Evolutionary conservation across 2,329 filamentous ascomycete genomes (phyloP).

Genomic region (Xylaria sp.): DNA sequence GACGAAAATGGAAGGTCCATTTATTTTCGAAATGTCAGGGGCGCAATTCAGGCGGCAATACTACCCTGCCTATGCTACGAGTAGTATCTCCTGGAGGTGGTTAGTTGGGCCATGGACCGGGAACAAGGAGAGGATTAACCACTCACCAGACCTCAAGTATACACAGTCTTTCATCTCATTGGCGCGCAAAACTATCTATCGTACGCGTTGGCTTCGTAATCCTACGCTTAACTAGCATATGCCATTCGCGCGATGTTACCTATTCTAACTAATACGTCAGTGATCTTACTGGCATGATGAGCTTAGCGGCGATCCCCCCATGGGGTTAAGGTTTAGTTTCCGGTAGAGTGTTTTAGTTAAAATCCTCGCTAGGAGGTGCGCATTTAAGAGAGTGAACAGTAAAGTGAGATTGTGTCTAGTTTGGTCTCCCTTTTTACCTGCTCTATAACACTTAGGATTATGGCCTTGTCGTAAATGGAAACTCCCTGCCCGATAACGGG

Average conservation of each 20-base stretch:
- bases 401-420: too few relatives aligned
- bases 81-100: not conserved
- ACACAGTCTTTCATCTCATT: not conserved
- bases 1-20: constrained; percentile 29
- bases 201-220: not conserved
- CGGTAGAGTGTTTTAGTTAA: not conserved
- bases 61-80: constrained; percentile 1
- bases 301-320: constrained; percentile 10
- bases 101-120: constrained; percentile 1
- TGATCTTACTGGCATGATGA: not conserved
- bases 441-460: not conserved
- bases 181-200: constrained; percentile 6
- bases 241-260: not conserved
- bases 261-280: too few relatives aligned
- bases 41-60: constrained; percentile 12
- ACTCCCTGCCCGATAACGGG: not conserved
- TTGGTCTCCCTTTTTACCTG: not conserved
- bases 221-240: not conserved
- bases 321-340: constrained; percentile 11
- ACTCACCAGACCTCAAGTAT: not conserved
- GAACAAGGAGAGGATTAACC: not conserved
- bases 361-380: constrained; percentile 4
- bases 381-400: not conserved
- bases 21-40: not conserved
- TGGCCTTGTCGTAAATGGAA: not conserved